Conservation (phyloP, 805 yeast genomes). For the Yamadazyma scolyti region DNA sequence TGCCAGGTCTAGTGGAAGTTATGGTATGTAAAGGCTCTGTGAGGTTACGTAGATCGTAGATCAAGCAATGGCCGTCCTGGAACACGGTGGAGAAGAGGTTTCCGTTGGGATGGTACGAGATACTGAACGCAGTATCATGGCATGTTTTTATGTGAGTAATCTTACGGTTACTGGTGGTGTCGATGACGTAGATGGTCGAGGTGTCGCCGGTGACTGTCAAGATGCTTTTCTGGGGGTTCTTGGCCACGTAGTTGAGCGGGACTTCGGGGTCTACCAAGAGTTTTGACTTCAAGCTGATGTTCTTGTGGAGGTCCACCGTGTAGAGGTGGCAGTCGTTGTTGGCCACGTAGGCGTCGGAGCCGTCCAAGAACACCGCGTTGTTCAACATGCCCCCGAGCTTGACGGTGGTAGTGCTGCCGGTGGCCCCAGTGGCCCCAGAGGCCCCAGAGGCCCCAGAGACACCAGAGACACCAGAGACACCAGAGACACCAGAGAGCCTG, state of each 20-base stretch:
- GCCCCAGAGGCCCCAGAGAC: too few relatives aligned
- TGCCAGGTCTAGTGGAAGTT: slow-evolving; percentile 54
- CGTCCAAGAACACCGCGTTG: slow-evolving; percentile 59
- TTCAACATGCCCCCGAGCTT: slow-evolving; percentile 79
- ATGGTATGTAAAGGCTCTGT: slow-evolving; percentile 50
- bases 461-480: too few relatives aligned
- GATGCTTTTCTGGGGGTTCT: slow-evolving; percentile 44
- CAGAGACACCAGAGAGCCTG: too few relatives aligned
- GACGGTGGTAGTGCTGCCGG: too few relatives aligned
- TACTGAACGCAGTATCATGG: slow-evolving; percentile 81
- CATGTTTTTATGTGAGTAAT: slow-evolving; percentile 44
- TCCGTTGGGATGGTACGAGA: slow-evolving; percentile 75
- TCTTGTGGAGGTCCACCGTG: slow-evolving; percentile 50
- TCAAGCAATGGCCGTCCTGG: slow-evolving; percentile 77
- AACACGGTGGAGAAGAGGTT: slow-evolving; percentile 71
- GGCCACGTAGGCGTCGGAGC: slow-evolving; percentile 54
- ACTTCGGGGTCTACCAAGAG: slow-evolving; percentile 50
- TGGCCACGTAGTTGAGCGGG: slow-evolving; percentile 71
- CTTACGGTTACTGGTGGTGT: slow-evolving; percentile 25
- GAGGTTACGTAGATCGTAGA: slow-evolving; percentile 73
- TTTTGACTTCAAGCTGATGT: slow-evolving; percentile 40
- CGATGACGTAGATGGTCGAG: slow-evolving; percentile 56
- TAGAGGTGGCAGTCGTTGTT: slow-evolving; percentile 80
- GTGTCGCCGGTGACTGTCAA: slow-evolving; percentile 73
- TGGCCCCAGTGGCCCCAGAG: too few relatives aligned